phyloP scores from a whole-genome alignment of 2,329 filamentous ascomycete genomes.

The Aspergillus sp. region DNA sequence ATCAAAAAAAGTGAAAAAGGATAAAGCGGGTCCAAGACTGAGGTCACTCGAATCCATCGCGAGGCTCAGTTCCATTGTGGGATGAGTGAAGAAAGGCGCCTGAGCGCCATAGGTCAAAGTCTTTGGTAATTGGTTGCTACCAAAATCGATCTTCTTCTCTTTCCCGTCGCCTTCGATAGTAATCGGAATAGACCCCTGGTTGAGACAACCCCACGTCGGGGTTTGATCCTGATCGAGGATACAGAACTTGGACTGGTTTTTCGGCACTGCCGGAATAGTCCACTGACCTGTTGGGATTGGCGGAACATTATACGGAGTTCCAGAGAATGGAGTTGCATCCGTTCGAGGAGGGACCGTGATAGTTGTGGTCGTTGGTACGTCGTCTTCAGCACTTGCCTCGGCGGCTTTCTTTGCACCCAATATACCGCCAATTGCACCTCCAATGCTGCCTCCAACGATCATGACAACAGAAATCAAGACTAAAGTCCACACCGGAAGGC shows the following conservation, averaged over 20 bases:
- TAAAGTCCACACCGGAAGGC: slow-evolving; percentile 58
- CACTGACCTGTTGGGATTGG: slow-evolving; percentile 56
- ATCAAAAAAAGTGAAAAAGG: slow-evolving; percentile 66
- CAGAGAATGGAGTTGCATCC: slow-evolving; percentile 56
- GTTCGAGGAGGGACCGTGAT: slow-evolving; percentile 54
- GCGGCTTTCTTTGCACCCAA: slow-evolving; percentile 50
- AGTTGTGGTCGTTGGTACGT: slow-evolving; percentile 44
- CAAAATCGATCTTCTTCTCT: slow-evolving; percentile 42
- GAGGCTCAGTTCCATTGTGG: slow-evolving; percentile 55
- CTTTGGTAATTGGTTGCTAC: slow-evolving; percentile 42
- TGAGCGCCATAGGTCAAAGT: slow-evolving; percentile 65
- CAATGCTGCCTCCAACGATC: slow-evolving; percentile 55
- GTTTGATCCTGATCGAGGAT: slow-evolving; percentile 51
- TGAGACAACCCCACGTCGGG: slow-evolving; percentile 57
- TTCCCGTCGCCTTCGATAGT: slow-evolving; percentile 32
- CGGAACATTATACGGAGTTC: slow-evolving; percentile 49
- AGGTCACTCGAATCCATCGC: slow-evolving; percentile 63
- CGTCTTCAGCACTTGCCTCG: slow-evolving; percentile 24
- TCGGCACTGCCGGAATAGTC: slow-evolving; percentile 52
- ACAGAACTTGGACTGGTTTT: slow-evolving; percentile 55
- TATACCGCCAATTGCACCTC: slow-evolving; percentile 59
- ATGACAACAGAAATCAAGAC: slow-evolving; percentile 52
- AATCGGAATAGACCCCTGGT: slow-evolving; percentile 39
- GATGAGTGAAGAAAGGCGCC: slow-evolving; percentile 53
- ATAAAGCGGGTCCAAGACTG: slow-evolving; percentile 64